Conservation (phyloP, 129 eudicot species). For the Centella asiatica region DNA sequence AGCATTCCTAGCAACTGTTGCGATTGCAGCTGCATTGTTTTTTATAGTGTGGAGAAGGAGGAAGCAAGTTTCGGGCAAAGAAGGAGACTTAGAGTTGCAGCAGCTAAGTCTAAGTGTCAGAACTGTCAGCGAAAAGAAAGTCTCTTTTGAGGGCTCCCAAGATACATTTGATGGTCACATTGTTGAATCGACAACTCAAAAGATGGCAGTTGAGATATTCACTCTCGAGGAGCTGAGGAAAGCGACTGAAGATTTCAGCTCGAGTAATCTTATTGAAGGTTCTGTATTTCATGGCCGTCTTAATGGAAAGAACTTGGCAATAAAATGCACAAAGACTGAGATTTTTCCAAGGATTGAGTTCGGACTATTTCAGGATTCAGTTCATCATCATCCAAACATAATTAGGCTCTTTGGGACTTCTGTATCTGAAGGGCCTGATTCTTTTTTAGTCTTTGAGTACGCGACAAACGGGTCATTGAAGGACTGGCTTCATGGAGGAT, state of each 20-base stretch:
- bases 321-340: constrained; percentile 35
- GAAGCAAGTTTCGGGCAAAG: constrained; percentile 16
- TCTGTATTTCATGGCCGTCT: constrained; percentile 71
- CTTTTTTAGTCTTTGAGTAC: constrained; percentile 61
- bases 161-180: constrained; percentile 47
- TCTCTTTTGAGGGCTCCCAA: constrained; percentile 75
- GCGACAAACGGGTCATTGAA: constrained; percentile 78
- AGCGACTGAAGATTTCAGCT: constrained; percentile 67
- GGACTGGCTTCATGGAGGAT: constrained; percentile 96
- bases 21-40: constrained; percentile 28
- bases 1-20: constrained; percentile 32
- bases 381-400: constrained; percentile 63
- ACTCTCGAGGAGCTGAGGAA: constrained; percentile 47
- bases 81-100: constrained; percentile 58
- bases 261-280: constrained; percentile 65
- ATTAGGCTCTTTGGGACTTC: constrained; percentile 57
- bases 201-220: constrained; percentile 44
- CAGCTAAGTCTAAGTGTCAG: constrained; percentile 61
- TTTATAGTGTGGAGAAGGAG: constrained; percentile 23
- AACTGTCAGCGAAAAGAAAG: constrained; percentile 71
- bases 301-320: constrained; percentile 63
- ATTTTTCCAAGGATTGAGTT: constrained; percentile 47
- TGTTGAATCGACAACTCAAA: constrained; percentile 44
- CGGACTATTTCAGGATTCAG: constrained; percentile 41
- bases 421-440: constrained; percentile 24